Evolutionary conservation across 352 stramenopile species (phyloP), one percentile per base, ranked within the genome.

Genomic region (Phytophthora hibernalis): DNA sequence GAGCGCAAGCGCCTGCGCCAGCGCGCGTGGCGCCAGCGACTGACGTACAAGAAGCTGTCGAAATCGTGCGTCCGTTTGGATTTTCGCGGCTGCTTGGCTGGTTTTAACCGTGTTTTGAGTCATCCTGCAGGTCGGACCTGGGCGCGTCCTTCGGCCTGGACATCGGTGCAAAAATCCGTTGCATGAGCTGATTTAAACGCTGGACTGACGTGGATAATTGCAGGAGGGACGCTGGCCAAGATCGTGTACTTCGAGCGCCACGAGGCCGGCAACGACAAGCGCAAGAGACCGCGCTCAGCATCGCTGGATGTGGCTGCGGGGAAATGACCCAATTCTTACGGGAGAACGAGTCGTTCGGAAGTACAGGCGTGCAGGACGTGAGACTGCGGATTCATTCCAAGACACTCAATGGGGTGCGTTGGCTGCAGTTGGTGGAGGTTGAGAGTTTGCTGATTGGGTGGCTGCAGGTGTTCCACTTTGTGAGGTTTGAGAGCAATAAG

Each of bases 171-270:
- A 62, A 47, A 31, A 66, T 47, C 13, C 44, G 48, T 28, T 43
- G 20, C 8, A 49, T 30, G 15, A 6, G 30, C 28, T 58, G 9
- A 58, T 61, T 61, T 33, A 48, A n/a, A 24, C 13, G 3, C 30
- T 56, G 10, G 37, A 24, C 21, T 57, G 53, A 28, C 3, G 26
- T 10, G n/a, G 5, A n/a, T n/a, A n/a, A n/a, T n/a, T 12, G 72
- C 87, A 84, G 92, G 96, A 16, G 96, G 95, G 0, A 98, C 95
- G 33, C 78, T 99, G 52, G 90, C 85, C 22, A 99, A 99, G 79
- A 96, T 98, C 62, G 95, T 98, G 51, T 98, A 98, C 74, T 98
- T 98, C 61, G 92, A 98, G 64, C 89, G 93, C 28, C 71, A 75
- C 43, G 77, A 88, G 16, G 30, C 58, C 0, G 63, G 52, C 12